phyloP scores from a whole-genome alignment of 441 rosid species.

The Aquilaria agallochum region DNA sequence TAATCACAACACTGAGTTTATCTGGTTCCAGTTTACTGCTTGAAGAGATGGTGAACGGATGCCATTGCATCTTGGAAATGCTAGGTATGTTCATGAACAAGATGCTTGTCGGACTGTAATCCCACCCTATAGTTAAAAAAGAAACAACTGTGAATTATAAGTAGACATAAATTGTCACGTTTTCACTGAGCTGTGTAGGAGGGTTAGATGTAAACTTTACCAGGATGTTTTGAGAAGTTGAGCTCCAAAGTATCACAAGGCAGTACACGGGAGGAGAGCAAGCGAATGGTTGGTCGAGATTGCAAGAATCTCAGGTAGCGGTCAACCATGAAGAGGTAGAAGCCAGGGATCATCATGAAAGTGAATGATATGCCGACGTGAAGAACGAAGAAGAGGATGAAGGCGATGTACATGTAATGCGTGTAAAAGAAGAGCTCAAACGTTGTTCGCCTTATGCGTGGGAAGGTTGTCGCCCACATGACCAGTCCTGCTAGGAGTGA shows the following conservation, averaged over 20 bases:
- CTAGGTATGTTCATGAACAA: constrained; percentile 46
- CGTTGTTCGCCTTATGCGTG: constrained; percentile 41
- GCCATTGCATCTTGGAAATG: constrained; percentile 58
- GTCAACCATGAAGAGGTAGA: constrained; percentile 66
- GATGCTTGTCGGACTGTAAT: constrained; percentile 41
- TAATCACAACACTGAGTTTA: constrained; percentile 40
- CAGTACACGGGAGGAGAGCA: constrained; percentile 52
- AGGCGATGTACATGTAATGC: constrained; percentile 51
- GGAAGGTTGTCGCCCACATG: constrained; percentile 54
- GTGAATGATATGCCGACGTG: constrained; percentile 54
- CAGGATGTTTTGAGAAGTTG: constrained; percentile 43
- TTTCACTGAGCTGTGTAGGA: no score
- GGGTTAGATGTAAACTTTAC: constrained; percentile 10
- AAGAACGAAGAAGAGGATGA: constrained; percentile 52
- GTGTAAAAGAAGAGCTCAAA: constrained; percentile 70
- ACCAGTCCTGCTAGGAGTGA: constrained; percentile 40
- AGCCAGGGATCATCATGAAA: constrained; percentile 49
- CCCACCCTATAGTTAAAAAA: constrained; percentile 21
- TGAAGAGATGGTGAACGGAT: constrained; percentile 52
- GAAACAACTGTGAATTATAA: background rate
- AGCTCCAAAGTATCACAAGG: constrained; percentile 46
- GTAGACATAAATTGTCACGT: no score
- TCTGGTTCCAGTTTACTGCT: constrained; percentile 44
- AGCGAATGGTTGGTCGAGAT: constrained; percentile 40
- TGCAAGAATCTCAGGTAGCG: constrained; percentile 64